phyloP scores from a whole-genome alignment of 2,329 filamentous ascomycete genomes.

The Penicillium sumatraense region DNA sequence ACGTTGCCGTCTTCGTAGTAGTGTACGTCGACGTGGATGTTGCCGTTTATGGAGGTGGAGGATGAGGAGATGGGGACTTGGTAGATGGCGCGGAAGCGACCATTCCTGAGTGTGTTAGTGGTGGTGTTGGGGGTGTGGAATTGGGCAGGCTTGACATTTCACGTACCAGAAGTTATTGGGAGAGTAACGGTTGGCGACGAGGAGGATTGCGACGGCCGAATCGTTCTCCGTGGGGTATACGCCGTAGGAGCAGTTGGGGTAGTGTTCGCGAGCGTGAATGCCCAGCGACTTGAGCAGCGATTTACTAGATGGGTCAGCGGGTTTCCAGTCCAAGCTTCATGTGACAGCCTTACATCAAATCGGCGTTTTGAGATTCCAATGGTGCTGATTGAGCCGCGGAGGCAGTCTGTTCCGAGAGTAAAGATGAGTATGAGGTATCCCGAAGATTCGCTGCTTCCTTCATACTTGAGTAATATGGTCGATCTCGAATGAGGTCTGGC shows the following conservation, averaged over 20 bases:
- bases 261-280: slow-evolving; percentile 84
- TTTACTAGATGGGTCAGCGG: slow-evolving; percentile 61
- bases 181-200: slow-evolving; percentile 96
- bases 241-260: slow-evolving; percentile 77
- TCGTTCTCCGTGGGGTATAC: slow-evolving; percentile 81
- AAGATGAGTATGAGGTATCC: too few relatives aligned
- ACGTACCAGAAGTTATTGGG: slow-evolving; percentile 93
- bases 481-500: slow-evolving; percentile 84
- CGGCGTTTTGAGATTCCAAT: slow-evolving; percentile 74
- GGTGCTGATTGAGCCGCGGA: slow-evolving; percentile 79
- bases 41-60: slow-evolving; percentile 69
- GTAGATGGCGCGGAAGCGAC: slow-evolving; percentile 92
- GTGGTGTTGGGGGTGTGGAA: too few relatives aligned
- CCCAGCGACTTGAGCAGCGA: slow-evolving; percentile 79
- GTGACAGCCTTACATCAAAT: slow-evolving; percentile 70
- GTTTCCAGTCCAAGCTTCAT: neutral
- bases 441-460: too few relatives aligned
- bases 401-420: slow-evolving; percentile 76
- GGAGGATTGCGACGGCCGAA: slow-evolving; percentile 75
- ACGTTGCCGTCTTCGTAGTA: slow-evolving; percentile 99
- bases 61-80: slow-evolving; percentile 70
- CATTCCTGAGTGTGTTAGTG: slow-evolving; percentile 68
- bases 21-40: slow-evolving; percentile 92
- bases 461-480: slow-evolving; percentile 76
- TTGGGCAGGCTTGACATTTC: too few relatives aligned